Evolutionary conservation across 768 basidiomycete genomes (phyloP).

Genomic region (Fomitopsis serialis): DNA sequence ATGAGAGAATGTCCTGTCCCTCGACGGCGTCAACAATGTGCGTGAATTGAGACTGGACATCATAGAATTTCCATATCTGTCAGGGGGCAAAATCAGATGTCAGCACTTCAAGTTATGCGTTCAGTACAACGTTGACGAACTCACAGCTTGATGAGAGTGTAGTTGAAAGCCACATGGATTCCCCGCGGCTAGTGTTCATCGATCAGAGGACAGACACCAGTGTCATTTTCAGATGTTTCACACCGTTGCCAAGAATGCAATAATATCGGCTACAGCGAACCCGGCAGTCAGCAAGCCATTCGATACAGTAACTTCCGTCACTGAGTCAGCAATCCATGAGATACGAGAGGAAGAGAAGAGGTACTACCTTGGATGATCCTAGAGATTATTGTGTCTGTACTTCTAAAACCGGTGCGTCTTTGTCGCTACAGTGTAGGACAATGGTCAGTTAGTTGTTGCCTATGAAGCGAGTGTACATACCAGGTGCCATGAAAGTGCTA

Average conservation of each 20-base stretch:
- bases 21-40: background rate
- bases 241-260: constrained; percentile 18
- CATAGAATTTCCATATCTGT: constrained; percentile 26
- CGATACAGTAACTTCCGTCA: constrained; percentile 24
- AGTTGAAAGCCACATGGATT: constrained; percentile 15
- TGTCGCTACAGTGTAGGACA: too few relatives aligned
- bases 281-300: constrained; percentile 26
- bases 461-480: constrained; percentile 19
- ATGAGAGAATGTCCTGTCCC: background rate
- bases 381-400: background rate
- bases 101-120: too few relatives aligned
- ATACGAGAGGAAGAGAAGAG: too few relatives aligned
- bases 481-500: constrained; percentile 31
- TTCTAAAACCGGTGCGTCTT: constrained; percentile 32
- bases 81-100: too few relatives aligned
- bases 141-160: constrained; percentile 26
- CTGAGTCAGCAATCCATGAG: background rate
- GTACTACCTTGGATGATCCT: constrained; percentile 29
- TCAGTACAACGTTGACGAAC: too few relatives aligned
- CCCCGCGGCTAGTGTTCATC: background rate
- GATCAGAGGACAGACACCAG: background rate
- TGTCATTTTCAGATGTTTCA: too few relatives aligned
- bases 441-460: too few relatives aligned
- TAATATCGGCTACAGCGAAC: constrained; percentile 22
- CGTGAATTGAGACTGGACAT: constrained; percentile 29